These are phyloP conservation scores for Amaranthus cruentus DNA, from an alignment of 148 eudicot species.

Conservation along the genomic window DNA sequence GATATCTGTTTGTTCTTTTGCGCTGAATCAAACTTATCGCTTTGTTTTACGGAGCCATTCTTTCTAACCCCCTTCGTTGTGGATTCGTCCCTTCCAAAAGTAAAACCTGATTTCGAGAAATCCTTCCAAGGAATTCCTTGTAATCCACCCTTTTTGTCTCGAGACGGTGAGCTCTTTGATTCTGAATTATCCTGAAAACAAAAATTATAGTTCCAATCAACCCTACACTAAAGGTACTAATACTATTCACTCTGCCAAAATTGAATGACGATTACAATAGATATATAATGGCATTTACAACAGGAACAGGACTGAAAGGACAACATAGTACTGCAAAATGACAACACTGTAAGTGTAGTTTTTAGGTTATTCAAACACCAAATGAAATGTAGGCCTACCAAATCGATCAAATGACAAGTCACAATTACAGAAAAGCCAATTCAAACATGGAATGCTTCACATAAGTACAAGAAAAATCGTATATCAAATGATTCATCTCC, in stretches of 20 bases:
- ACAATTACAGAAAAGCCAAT: constrained; percentile 5
- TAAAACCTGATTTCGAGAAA: constrained; percentile 55
- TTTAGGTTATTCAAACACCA: background rate
- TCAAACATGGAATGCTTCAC: background rate
- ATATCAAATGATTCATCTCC: background rate
- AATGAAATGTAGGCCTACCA: background rate
- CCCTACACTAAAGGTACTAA: background rate
- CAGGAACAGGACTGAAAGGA: background rate
- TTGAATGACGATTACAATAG: background rate
- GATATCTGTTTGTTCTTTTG: constrained; percentile 68
- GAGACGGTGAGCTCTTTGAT: constrained; percentile 34
- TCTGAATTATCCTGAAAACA: constrained; percentile 53
- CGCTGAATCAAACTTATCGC: constrained; percentile 46
- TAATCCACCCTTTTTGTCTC: constrained; percentile 49
- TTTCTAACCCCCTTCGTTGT: constrained; percentile 38
- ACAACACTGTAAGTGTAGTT: background rate
- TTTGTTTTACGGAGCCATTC: constrained; percentile 40
- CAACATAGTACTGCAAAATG: background rate
- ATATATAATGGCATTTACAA: background rate
- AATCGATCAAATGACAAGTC: background rate
- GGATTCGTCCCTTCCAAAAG: constrained; percentile 50
- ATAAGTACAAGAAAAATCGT: background rate
- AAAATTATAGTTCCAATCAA: constrained; percentile 8
- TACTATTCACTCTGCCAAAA: background rate
- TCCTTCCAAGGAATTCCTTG: constrained; percentile 83